Evolutionary conservation across 441 rosid species (phyloP), one percentile per base, ranked within the genome.

Genomic region (Arabidopsis lyrata): DNA sequence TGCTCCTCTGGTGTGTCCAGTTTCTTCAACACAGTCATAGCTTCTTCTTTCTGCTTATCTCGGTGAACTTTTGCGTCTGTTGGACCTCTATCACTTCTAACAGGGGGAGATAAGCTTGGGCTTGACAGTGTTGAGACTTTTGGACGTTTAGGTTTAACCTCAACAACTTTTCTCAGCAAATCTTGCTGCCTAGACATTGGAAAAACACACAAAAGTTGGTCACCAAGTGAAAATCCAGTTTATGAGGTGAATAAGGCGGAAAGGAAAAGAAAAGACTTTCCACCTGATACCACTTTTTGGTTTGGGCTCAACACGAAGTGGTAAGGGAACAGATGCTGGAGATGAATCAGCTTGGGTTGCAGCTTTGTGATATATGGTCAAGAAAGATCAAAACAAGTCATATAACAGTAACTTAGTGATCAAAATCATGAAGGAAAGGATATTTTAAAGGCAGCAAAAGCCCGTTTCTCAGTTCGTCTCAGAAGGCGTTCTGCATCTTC

Each of bases 401-500:
- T 49, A 27, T 32, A 45, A 14, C 42, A 49, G 5, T 20, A 74
- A 36, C 29, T 29, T 0, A 63, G 47, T 48, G 69, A 56, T 6
- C 1, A 12, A 70, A 27, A 54, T 15, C 53, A 8, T 3, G 9
- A 56, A 61, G 39, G 12, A 82, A 86, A 88, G 98, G 98, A 93
- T 93, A 93, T 91, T 80, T 89, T 90, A 78, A 95, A 95, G 32
- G 98, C 98, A 64, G 99, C 99, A 83, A 90, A 95, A 32, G 98
- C 99, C n/a, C 98, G 83, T 74, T 95, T 95, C 76, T 95, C 98
- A 69, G 99, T 90, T 61, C 98, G 93, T 35, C 88, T 94, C 52
- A 92, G 86, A 73, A 95, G 96, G 15, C 98, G 90, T 65, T 95
- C 99, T 35, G 99, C 99, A 82, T 95, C 99, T 80, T 92, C 92